Evolutionary conservation across 2,329 filamentous ascomycete genomes (phyloP).

Genomic region (Pseudocercospora eumusae): DNA sequence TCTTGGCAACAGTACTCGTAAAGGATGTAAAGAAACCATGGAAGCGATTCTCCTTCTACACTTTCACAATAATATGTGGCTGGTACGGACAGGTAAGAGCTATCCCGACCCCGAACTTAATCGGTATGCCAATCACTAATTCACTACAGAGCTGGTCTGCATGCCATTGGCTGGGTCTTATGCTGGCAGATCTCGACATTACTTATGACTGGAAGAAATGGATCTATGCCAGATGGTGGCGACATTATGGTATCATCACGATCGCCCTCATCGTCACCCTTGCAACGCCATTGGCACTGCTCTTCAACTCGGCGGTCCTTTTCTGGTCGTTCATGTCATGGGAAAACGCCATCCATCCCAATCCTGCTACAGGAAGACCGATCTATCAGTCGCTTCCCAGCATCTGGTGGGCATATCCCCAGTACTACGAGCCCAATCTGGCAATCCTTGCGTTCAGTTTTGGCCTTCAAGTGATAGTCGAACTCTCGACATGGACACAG

Average conservation of each 20-base stretch:
- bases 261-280: slow-evolving; percentile 41
- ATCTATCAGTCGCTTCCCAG: slow-evolving; percentile 47
- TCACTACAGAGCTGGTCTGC: slow-evolving; percentile 46
- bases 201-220: slow-evolving; percentile 49
- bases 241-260: slow-evolving; percentile 44
- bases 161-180: slow-evolving; percentile 49
- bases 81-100: slow-evolving; percentile 45
- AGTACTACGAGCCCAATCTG: slow-evolving; percentile 49
- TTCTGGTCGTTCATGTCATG: slow-evolving; percentile 43
- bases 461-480: slow-evolving; percentile 41
- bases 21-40: slow-evolving; percentile 49
- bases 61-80: slow-evolving; percentile 47
- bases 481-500: slow-evolving; percentile 44
- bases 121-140: background rate
- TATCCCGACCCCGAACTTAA: background rate
- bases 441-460: slow-evolving; percentile 47
- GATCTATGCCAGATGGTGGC: slow-evolving; percentile 39
- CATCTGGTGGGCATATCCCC: slow-evolving; percentile 49
- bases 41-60: slow-evolving; percentile 52
- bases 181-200: slow-evolving; percentile 51
- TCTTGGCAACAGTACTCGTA: slow-evolving; percentile 48
- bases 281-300: slow-evolving; percentile 42
- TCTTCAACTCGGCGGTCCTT: slow-evolving; percentile 42
- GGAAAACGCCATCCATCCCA: slow-evolving; percentile 50
- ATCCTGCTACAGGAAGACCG: slow-evolving; percentile 45